phyloP scores from a whole-genome alignment of 495 filamentous ascomycete species.

The Penicillium steckii region DNA sequence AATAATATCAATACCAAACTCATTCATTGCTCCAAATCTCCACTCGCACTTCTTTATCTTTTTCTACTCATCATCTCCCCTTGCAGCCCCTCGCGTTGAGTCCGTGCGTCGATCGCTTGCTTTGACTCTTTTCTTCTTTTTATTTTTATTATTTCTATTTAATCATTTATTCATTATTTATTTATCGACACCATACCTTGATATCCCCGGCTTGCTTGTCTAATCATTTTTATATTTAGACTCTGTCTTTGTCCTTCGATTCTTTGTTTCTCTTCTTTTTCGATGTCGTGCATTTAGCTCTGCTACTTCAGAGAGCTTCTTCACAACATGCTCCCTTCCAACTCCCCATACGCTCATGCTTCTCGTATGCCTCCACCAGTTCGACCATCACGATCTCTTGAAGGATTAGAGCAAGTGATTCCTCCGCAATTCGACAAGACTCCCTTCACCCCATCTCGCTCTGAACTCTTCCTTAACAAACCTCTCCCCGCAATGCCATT shows the following conservation, averaged over 20 bases:
- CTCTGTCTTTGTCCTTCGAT: conserved; percentile 6
- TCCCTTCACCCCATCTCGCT: conserved; percentile 20
- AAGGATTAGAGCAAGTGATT: conserved; percentile 43
- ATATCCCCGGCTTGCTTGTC: too few species aligned
- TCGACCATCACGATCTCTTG: conserved; percentile 39
- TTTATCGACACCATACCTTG: too few species aligned
- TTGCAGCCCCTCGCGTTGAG: conserved; percentile 22
- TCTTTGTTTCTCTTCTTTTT: background rate
- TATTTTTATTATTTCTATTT: conserved; percentile 3
- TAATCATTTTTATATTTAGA: background rate
- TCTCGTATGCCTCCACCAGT: conserved; percentile 35
- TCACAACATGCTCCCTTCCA: conserved; percentile 25
- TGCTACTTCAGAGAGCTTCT: background rate
- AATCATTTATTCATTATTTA: conserved; percentile 2
- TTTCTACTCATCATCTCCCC: conserved; percentile 1
- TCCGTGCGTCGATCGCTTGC: conserved; percentile 11
- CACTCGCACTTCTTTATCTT: background rate
- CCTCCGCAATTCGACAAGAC: conserved; percentile 21
- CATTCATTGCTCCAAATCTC: too few species aligned
- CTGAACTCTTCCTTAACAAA: conserved; percentile 35
- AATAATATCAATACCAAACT: too few species aligned
- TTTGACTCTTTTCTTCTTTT: background rate
- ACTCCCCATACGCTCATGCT: conserved; percentile 11
- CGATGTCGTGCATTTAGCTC: background rate
- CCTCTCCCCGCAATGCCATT: conserved; percentile 34